Evolutionary conservation across 805 yeast species (phyloP).

Genomic region (Metschnikowia gelsemii): DNA sequence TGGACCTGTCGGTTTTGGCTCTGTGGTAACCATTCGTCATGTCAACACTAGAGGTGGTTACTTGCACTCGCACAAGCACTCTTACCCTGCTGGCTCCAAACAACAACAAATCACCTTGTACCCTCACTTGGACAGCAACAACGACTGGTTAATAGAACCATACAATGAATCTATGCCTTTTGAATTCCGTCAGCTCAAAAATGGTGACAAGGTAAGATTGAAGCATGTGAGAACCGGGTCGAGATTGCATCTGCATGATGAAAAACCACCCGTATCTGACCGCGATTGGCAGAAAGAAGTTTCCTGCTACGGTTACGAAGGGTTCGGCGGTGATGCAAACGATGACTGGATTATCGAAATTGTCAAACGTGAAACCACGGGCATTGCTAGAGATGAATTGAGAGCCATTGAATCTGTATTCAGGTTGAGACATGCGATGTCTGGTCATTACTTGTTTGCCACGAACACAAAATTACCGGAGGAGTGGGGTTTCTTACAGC

Average conservation of each 20-base stretch:
- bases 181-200: conserved; percentile 59
- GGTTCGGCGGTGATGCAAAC: conserved; percentile 78
- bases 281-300: conserved; percentile 85
- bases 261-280: conserved; percentile 73
- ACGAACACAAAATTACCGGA: conserved; percentile 71
- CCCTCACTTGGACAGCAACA: conserved; percentile 74
- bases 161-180: conserved; percentile 60
- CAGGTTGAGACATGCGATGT: conserved; percentile 75
- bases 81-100: conserved; percentile 74
- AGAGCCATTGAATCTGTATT: conserved; percentile 69
- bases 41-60: conserved; percentile 74
- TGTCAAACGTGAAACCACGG: conserved; percentile 50
- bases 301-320: conserved; percentile 72
- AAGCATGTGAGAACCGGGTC: conserved; percentile 55
- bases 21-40: conserved; percentile 66
- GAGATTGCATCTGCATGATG: conserved; percentile 81
- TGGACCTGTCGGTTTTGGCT: conserved; percentile 73
- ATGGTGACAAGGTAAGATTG: conserved; percentile 72
- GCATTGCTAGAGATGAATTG: conserved; percentile 53
- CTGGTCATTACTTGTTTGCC: conserved; percentile 76
- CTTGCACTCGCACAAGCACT: conserved; percentile 74
- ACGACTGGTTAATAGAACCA: conserved; percentile 69
- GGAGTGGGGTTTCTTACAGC: conserved; percentile 81
- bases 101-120: conserved; percentile 82
- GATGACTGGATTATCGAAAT: conserved; percentile 81